A percentile compares a stretch with the other conserved stretches of the same genome.
phyloP scores from a whole-genome alignment of 2,329 filamentous ascomycete species.

The Lasiodiplodia sp. region DNA sequence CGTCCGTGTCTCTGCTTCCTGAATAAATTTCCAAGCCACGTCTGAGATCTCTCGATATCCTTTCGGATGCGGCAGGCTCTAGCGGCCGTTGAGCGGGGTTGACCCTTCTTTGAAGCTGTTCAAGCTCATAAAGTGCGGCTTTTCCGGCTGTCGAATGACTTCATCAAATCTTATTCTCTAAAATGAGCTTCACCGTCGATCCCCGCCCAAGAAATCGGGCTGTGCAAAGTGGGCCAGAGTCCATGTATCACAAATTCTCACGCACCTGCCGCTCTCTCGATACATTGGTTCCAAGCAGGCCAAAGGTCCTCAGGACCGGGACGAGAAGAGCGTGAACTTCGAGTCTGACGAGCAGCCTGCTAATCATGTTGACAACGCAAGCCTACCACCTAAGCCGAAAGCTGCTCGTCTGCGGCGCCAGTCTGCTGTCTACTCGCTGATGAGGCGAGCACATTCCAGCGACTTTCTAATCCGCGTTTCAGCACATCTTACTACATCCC shows the following conservation, averaged over 20 bases:
- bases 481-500: neutral
- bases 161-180: slow-evolving; percentile 3
- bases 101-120: neutral
- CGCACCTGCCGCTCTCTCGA: slow-evolving; percentile 1
- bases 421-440: slow-evolving; percentile 19
- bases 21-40: neutral
- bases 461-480: slow-evolving; percentile 19
- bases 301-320: neutral
- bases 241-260: slow-evolving; percentile 15
- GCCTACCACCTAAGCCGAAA: slow-evolving; percentile 12
- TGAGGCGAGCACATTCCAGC: slow-evolving; percentile 19
- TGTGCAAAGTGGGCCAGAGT: neutral
- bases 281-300: neutral
- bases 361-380: neutral
- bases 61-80: neutral
- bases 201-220: neutral
- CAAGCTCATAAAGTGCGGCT: slow-evolving; percentile 4
- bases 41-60: neutral
- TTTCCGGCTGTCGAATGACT: slow-evolving; percentile 1
- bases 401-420: slow-evolving; percentile 17
- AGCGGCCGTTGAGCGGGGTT: neutral
- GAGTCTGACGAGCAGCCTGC: neutral
- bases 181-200: neutral
- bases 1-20: slow-evolving; percentile 7
- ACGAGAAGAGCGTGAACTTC: neutral